Evolutionary conservation across 352 stramenopile species (phyloP), one percentile per base, ranked within the genome.

Genomic region (Globisporangium echinulatum): DNA sequence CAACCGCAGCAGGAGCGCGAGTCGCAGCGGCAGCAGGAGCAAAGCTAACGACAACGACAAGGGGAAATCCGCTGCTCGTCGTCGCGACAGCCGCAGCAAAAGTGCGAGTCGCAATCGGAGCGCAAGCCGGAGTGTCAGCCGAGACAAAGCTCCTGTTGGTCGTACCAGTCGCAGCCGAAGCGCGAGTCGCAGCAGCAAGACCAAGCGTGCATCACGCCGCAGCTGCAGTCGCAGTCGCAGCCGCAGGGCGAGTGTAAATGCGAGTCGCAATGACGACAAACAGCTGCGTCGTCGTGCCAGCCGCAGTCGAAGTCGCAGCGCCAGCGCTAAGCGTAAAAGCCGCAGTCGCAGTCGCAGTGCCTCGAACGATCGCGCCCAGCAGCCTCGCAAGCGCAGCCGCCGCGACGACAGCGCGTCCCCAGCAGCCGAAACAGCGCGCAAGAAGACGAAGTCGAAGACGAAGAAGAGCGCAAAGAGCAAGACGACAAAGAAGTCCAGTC

Each of bases 381-480:
- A 25, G 39, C 19, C 36, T 15, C 19, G 33, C 56, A 61, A 58
- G 52, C 69, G 62, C 48, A 44, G 60, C 55, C 65, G 68, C 52
- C 77, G 72, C 56, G 39, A 43, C 19, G 19, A 25, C 19, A 25
- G 19, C 39, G 39, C 39, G 39, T 43, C 39, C 39, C 39, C 7
- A 43, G 39, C 7, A 43, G 39, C 9, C 39, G 2, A 48, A 48
- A n/a, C 74, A 71, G 64, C 72, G 68, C 40, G 71, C 40, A 44
- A 7, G 10, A 11, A 68, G 49, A 73, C 68, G 37, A 49, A 49
- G 25, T 9, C 56, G 54, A 15, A 38, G 44, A 33, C 8, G 10
- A 14, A 48, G 14, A 48, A 14, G 10, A 48, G 10, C 43, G 5
- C 9, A n/a, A 7, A 68, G 49, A 72, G 68, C 36, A 49, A 49